Evolutionary conservation across 2,329 filamentous ascomycete species (phyloP).

Genomic region (Talaromyces piceae): DNA sequence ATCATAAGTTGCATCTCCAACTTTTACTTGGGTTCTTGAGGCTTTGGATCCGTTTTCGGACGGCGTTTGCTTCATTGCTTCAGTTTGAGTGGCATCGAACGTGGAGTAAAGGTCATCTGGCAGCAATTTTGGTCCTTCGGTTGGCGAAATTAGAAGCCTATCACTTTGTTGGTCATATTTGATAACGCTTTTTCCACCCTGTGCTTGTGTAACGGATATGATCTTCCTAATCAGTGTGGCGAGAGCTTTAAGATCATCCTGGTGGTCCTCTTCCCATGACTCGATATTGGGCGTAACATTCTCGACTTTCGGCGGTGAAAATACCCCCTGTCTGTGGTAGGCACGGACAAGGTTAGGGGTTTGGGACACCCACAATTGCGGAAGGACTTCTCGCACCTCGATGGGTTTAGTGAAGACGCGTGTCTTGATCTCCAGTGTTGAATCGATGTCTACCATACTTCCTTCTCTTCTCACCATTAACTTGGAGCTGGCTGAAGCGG

Average conservation of each 20-base stretch:
- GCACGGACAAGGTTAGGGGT: slow-evolving; percentile 42
- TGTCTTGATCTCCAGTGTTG: slow-evolving; percentile 43
- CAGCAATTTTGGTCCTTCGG: slow-evolving; percentile 17
- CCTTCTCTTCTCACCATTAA: slow-evolving; percentile 28
- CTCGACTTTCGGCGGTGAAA: slow-evolving; percentile 28
- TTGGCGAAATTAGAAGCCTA: slow-evolving; percentile 20
- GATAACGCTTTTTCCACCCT: slow-evolving; percentile 19
- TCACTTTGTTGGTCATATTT: slow-evolving; percentile 17
- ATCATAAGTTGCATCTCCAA: neutral
- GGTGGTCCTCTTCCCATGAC: slow-evolving; percentile 31
- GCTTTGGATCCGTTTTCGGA: no score
- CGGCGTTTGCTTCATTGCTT: no score
- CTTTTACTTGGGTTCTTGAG: slow-evolving; percentile 21
- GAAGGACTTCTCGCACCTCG: slow-evolving; percentile 26
- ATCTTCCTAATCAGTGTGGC: slow-evolving; percentile 28
- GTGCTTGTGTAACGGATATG: slow-evolving; percentile 19
- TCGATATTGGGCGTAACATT: slow-evolving; percentile 26
- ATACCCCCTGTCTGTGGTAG: slow-evolving; percentile 34
- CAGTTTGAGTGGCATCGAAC: no score
- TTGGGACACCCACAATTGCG: slow-evolving; percentile 43
- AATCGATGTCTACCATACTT: slow-evolving; percentile 23
- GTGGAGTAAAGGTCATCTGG: slow-evolving; percentile 26
- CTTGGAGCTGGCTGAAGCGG: slow-evolving; percentile 15
- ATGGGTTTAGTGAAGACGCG: slow-evolving; percentile 28
- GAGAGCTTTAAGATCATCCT: slow-evolving; percentile 24